Base-by-base conservation (phyloP, 2,329 filamentous ascomycete species). In the Apiospora phragmitis region DNA sequence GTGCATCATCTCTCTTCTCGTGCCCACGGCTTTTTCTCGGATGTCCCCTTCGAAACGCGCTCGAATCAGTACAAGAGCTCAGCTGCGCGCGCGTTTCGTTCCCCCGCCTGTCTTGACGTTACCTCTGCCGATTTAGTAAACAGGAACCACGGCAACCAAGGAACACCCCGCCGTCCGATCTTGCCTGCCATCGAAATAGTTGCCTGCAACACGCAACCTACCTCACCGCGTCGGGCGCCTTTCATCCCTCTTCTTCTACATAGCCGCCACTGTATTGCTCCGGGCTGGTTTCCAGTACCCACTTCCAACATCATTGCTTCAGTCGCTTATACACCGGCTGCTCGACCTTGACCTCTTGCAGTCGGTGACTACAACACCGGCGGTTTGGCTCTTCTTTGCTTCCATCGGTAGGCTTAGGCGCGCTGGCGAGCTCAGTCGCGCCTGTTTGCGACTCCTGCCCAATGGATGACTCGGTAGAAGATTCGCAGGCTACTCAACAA, bases 401-500 rank as follows among this genome's bases (percentile, higher is more conserved):
- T 38, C 18, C 55, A 38, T 32, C 55, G 3, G 18, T 35, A 62
- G 55, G 55, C 55, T 32, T 38, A 62, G 55, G 55, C 55, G 55
- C 29, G 32, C 55, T 62, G 32, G 32, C 21, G 55, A 38, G 55
- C 55, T 38, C 55, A 38, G 32, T 62, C 32, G 55, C 55, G 55
- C 29, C 55, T 38, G 55, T 62, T 62, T 62, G 55, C 55, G 55
- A 62, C 55, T 38, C 32, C 11, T n/a, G 55, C n/a, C 67, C 67
- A 55, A 68, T 68, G 67, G 67, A 68, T 26, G 67, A 68, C 45
- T 24, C 67, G 14, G 47, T 38, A 16, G 67, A 68, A 38, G 67
- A 68, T 26, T 68, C 67, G 67, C 67, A 68, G 67, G 67, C 67
- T 49, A 68, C 67, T 24, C 67, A 68, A 21, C 67, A 68, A 68